Evolutionary conservation across 768 basidiomycete genomes (phyloP), one percentile per base, ranked within the genome.

Genomic region (Termitomyces sp.): DNA sequence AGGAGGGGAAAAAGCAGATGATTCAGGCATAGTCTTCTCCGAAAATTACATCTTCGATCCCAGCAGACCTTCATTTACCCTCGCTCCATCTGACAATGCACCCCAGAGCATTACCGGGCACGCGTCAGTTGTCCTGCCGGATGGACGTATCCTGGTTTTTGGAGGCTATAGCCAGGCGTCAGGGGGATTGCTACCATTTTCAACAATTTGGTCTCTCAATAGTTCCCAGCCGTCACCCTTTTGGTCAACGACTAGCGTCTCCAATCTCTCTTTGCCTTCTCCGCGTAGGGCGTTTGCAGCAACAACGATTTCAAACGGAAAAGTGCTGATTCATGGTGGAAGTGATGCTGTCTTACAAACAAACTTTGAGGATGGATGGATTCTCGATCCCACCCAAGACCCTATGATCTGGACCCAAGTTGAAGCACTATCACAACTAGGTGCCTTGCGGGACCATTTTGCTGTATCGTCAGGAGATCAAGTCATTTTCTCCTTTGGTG

Each of bases 1-100:
- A 45, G 94, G 94, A 3, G 94, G 94, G 8, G 81, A 89, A 70
- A 85, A 80, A 63, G 83, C 83, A n/a, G 94, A 96, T 68, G 90
- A 84, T 12, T 95, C 92, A 9, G 77, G 77, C 1, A 74, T 71
- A 48, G 81, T 75, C 0, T 85, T 89, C 65, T 73, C 79, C 5
- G 84, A 89, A 45, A 80, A 87, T 54, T 92, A 84, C 62, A 67
- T 79, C 21, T 92, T 90, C 71, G 66, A 80, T 62, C 78, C 84
- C 17, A 71, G 62, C 11, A 60, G 62, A 4, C 74, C 76, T 23
- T 69, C 76, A 6, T 95, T 93, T 69, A 73, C 75, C 1, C 67
- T 68, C 11, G 71, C 93, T 29, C 81, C 87, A 5, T 65, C 79
- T 3, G 72, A 77, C 7, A 76, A 75, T 62, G 83, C 78, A 3